phyloP scores from a whole-genome alignment of 805 yeast genomes.

The Wickerhamomyces sydowiorum region DNA sequence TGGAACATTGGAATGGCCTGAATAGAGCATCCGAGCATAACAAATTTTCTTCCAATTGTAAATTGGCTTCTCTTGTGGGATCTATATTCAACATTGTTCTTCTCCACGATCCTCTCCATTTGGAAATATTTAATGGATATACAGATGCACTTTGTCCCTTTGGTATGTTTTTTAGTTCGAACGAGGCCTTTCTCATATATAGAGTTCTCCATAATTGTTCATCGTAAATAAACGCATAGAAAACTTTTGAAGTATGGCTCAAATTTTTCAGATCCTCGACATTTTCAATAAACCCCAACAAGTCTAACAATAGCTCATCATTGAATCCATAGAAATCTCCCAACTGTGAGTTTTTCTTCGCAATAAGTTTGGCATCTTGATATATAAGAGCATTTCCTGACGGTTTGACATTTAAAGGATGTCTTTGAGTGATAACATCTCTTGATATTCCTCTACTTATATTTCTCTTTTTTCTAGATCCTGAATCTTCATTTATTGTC shows the following conservation, averaged over 20 bases:
- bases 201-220: constrained; percentile 79
- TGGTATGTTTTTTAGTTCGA: constrained; percentile 9
- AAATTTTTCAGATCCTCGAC: constrained; percentile 44
- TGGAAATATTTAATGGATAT: constrained; percentile 23
- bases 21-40: constrained; percentile 75
- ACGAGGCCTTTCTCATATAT: constrained; percentile 30
- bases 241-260: constrained; percentile 54
- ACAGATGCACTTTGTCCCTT: constrained; percentile 11
- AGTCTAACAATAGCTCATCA: constrained; percentile 58
- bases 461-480: constrained; percentile 15
- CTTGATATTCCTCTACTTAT: constrained; percentile 18
- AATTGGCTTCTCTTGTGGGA: constrained; percentile 32
- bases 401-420: constrained; percentile 73
- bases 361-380: constrained; percentile 10
- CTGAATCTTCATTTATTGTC: constrained; percentile 14
- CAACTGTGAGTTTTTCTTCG: constrained; percentile 28
- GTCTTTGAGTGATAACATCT: constrained; percentile 35
- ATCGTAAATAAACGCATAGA: constrained; percentile 67
- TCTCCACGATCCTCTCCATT: constrained; percentile 84
- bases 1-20: constrained; percentile 79
- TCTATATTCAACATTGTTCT: constrained; percentile 43
- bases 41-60: constrained; percentile 41
- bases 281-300: constrained; percentile 43
- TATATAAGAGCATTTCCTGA: constrained; percentile 57
- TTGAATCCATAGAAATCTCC: constrained; percentile 49